Conservation (phyloP, 108 stramenopile genomes). For the Cyclotella baltica region DNA sequence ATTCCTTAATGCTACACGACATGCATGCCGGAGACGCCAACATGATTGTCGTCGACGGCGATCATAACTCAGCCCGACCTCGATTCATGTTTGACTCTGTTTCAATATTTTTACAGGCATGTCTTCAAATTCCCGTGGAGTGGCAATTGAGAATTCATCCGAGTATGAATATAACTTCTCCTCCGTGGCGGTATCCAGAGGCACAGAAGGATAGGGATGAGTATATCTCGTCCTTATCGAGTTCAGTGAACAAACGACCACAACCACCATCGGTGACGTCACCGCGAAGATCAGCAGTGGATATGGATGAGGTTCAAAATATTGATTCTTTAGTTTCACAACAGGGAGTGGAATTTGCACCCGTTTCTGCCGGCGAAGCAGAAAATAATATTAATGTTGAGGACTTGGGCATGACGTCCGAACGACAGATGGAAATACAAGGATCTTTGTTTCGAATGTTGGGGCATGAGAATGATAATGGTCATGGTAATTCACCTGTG, state of each 20-base stretch:
- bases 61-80: constrained; percentile 97
- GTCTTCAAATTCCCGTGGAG: constrained; percentile 78
- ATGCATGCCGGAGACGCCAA: constrained; percentile 98
- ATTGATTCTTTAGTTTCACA: no score
- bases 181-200: constrained; percentile 82
- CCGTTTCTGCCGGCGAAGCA: constrained; percentile 11
- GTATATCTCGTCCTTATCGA: constrained; percentile 60
- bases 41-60: constrained; percentile 95
- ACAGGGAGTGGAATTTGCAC: no score
- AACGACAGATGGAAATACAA: constrained; percentile 87
- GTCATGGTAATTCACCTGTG: not conserved
- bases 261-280: constrained; percentile 29
- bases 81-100: constrained; percentile 96
- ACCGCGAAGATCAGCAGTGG: constrained; percentile 25
- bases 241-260: constrained; percentile 16
- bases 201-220: constrained; percentile 26
- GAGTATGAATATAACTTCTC: constrained; percentile 84
- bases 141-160: constrained; percentile 85
- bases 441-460: constrained; percentile 89
- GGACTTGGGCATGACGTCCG: constrained; percentile 86
- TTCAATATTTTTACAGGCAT: constrained; percentile 92
- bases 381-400: constrained; percentile 62
- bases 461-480: constrained; percentile 69
- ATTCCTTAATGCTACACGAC: constrained; percentile 85
- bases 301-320: no score